Evolutionary conservation across 495 filamentous ascomycete species (phyloP).

Genomic region (Aspergillus sclerotiicarbonarius): DNA sequence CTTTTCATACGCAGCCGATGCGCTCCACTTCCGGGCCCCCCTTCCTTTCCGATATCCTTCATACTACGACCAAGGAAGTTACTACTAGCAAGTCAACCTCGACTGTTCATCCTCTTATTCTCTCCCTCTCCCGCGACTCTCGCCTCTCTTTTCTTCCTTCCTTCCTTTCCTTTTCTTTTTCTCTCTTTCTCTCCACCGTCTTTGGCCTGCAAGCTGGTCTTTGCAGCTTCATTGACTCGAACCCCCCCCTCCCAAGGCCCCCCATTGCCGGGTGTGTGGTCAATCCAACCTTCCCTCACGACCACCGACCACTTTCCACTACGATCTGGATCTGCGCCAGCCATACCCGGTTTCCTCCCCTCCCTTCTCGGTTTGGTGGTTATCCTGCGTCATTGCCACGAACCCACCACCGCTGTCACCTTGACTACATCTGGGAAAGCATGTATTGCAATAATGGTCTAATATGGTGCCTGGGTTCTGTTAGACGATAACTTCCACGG

Average conservation of each 20-base stretch:
- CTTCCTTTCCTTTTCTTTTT: slow-evolving; percentile 10
- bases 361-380: slow-evolving; percentile 1
- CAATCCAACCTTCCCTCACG: slow-evolving; percentile 4
- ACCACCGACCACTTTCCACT: too few species aligned
- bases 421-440: slow-evolving; percentile 20
- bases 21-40: slow-evolving; percentile 13
- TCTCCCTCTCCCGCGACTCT: slow-evolving; percentile 9
- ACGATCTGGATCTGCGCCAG: slow-evolving; percentile 1
- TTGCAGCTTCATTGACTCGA: slow-evolving; percentile 18
- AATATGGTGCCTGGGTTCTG: slow-evolving; percentile 27
- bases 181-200: slow-evolving; percentile 13
- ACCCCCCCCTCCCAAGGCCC: not conserved
- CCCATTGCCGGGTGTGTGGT: not conserved
- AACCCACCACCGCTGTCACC: slow-evolving; percentile 4
- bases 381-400: slow-evolving; percentile 19
- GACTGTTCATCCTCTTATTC: slow-evolving; percentile 4
- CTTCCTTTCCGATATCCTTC: slow-evolving; percentile 11
- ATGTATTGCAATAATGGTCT: slow-evolving; percentile 41
- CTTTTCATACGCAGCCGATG: slow-evolving; percentile 6
- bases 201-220: slow-evolving; percentile 32
- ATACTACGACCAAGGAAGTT: not conserved
- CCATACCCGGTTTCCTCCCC: not conserved
- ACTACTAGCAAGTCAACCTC: not conserved
- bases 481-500: slow-evolving; percentile 28
- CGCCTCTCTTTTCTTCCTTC: slow-evolving; percentile 14